phyloP scores from a whole-genome alignment of 345 rosid species.

The Lumnitzera littorea region DNA sequence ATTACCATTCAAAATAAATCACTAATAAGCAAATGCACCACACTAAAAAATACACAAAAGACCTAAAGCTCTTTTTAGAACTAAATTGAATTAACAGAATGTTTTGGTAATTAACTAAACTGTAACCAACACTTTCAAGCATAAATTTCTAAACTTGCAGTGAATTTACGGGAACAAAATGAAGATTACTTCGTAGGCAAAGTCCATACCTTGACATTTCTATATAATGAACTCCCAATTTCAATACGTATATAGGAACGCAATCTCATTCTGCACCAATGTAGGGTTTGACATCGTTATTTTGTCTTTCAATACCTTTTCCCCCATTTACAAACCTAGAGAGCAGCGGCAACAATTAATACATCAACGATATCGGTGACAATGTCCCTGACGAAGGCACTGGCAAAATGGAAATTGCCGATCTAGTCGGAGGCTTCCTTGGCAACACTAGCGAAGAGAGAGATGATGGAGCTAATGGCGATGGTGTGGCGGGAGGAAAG shows the following conservation, averaged over 20 bases:
- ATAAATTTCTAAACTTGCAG: no score
- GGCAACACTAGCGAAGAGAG: constrained; percentile 81
- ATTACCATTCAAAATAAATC: no score
- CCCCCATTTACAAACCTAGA: constrained; percentile 20
- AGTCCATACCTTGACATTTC: not conserved
- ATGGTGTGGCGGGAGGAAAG: constrained; percentile 50
- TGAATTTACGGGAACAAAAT: no score
- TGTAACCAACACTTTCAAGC: no score
- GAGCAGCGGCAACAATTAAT: constrained; percentile 39
- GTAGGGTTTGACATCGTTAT: constrained; percentile 15
- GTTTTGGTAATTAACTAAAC: no score
- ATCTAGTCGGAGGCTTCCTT: constrained; percentile 87
- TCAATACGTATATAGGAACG: not conserved
- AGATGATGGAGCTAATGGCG: constrained; percentile 54
- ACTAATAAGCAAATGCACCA: no score
- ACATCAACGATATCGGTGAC: constrained; percentile 69
- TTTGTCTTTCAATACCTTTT: constrained; percentile 9
- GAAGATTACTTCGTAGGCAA: no score
- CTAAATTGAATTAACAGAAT: no score
- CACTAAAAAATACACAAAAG: no score
- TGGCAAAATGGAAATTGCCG: constrained; percentile 72
- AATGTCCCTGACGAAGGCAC: constrained; percentile 76
- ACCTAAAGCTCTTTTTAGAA: no score
- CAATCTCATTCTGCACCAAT: no score
- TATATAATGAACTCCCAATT: not conserved